Evolutionary conservation across 1,284 basidiomycete species (phyloP), one percentile per base, ranked within the genome.

Genomic region (Thecaphora thlaspeos): DNA sequence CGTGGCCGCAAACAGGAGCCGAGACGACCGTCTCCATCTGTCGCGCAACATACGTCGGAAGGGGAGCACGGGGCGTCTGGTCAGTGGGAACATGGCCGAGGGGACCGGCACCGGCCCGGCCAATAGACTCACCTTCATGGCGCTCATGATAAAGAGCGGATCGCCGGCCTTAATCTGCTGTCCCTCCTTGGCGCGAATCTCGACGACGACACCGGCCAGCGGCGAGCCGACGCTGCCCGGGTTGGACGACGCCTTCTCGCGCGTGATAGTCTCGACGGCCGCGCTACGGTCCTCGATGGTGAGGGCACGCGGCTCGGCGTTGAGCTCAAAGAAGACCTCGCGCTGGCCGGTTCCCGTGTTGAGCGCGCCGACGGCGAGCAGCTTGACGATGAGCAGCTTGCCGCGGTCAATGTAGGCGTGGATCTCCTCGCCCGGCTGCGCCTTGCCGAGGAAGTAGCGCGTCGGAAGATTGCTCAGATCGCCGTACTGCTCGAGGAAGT

Each of bases 111-210:
- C n/a, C n/a, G n/a, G n/a, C n/a, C n/a, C n/a, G n/a, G n/a, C n/a
- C n/a, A n/a, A n/a, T n/a, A n/a, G n/a, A 30, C 17, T 19, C 7
- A 40, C 23, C 21, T 81, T 81, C 80, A 81, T 80, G 48, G 80
- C 79, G 46, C 77, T 79, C 70, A 80, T 77, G 55, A 80, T 75
- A 61, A 87, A 89, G 59, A 92, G 81, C 62, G 91, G 89, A 80
- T 99, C 95, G 58, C 95, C 95, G 80, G 91, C 94, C 87, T 90
- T 95, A 80, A 99, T 91, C 76, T 92, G 87, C 61, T 92, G 88
- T 44, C 91, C 92, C 80, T 97, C 93, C 82, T 95, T 91, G 59
- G 95, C 93, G 68, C 94, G 84, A 46, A 99, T 91, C 80, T 98
- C 95, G 23, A 98, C 89, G 46, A 98, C 91, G 46, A 98, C 94